Conservation (phyloP, 345 rosid genomes). For the Boechera divaricarpa region DNA sequence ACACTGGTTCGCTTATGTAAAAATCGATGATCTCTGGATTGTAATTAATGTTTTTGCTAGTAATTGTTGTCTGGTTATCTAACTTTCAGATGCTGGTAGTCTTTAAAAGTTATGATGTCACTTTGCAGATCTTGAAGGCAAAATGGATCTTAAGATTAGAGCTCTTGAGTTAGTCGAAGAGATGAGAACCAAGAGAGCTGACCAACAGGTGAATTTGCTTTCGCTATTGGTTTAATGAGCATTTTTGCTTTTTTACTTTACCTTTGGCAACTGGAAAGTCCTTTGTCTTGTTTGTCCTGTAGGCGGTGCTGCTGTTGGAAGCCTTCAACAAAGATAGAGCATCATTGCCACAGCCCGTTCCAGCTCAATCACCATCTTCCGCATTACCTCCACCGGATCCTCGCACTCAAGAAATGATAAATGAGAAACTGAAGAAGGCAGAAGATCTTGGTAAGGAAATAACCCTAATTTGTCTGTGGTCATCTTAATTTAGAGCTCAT, state of each 20-base stretch:
- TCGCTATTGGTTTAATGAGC: slow-evolving; percentile 5
- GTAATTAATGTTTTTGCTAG: background rate
- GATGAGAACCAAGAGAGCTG: slow-evolving; percentile 89
- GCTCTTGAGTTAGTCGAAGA: slow-evolving; percentile 86
- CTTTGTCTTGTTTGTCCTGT: slow-evolving; percentile 35
- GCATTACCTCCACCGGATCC: slow-evolving; percentile 78
- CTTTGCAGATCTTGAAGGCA: slow-evolving; percentile 82
- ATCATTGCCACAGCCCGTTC: slow-evolving; percentile 80
- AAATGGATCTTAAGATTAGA: slow-evolving; percentile 88
- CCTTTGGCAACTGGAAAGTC: slow-evolving; percentile 12
- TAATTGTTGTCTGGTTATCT: slow-evolving; percentile 19
- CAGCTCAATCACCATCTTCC: slow-evolving; percentile 70
- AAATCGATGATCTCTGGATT: background rate
- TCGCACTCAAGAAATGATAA: slow-evolving; percentile 93
- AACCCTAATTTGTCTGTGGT: background rate
- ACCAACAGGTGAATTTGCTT: slow-evolving; percentile 71
- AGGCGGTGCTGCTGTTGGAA: slow-evolving; percentile 88
- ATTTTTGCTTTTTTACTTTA: background rate
- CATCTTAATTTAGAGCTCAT: slow-evolving; percentile 1
- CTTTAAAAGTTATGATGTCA: background rate
- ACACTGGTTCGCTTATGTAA: background rate
- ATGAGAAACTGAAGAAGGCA: slow-evolving; percentile 92
- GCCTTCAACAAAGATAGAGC: slow-evolving; percentile 98
- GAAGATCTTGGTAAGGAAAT: slow-evolving; percentile 81
- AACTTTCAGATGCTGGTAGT: background rate